Conservation (phyloP, 768 basidiomycete species). For the Ephemerocybe angulata region DNA sequence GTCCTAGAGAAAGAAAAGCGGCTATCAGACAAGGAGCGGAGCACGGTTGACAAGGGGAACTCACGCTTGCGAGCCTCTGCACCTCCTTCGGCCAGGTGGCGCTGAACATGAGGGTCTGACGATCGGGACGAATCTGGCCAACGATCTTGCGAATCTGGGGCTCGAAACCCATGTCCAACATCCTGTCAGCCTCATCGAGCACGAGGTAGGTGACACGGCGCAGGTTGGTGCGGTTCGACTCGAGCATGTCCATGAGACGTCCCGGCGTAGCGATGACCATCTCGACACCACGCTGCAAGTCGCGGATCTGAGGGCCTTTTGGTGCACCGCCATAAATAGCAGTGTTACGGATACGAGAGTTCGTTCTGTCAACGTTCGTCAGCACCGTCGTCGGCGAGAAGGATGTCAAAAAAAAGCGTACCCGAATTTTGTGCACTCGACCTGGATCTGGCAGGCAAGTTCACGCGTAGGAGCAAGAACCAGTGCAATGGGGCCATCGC, state of each 20-base stretch:
- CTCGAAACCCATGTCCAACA: constrained; percentile 99
- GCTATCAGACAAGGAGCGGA: background rate
- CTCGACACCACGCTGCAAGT: constrained; percentile 94
- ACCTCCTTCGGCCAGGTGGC: constrained; percentile 99
- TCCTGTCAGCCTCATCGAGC: constrained; percentile 99
- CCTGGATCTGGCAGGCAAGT: constrained; percentile 97
- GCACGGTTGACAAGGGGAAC: constrained; percentile 6
- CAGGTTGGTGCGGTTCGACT: constrained; percentile 93
- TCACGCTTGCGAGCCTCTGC: constrained; percentile 91
- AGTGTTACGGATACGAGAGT: constrained; percentile 96
- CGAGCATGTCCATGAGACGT: constrained; percentile 98
- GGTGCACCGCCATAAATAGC: constrained; percentile 99
- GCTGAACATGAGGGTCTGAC: constrained; percentile 98
- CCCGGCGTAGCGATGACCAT: constrained; percentile 99
- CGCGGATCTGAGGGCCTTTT: constrained; percentile 97
- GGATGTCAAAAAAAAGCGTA: constrained; percentile 30
- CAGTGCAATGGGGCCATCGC: constrained; percentile 97
- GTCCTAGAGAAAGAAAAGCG: constrained; percentile 49
- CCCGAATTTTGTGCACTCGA: constrained; percentile 99
- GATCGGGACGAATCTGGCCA: constrained; percentile 93
- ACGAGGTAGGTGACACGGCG: constrained; percentile 96
- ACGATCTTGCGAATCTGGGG: constrained; percentile 99
- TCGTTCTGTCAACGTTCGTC: constrained; percentile 45
- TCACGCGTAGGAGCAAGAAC: constrained; percentile 97
- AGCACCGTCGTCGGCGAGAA: constrained; percentile 1